These are phyloP conservation scores for Penicillium arizonense DNA, from an alignment of 495 filamentous ascomycete genomes.

Conservation along the genomic window DNA sequence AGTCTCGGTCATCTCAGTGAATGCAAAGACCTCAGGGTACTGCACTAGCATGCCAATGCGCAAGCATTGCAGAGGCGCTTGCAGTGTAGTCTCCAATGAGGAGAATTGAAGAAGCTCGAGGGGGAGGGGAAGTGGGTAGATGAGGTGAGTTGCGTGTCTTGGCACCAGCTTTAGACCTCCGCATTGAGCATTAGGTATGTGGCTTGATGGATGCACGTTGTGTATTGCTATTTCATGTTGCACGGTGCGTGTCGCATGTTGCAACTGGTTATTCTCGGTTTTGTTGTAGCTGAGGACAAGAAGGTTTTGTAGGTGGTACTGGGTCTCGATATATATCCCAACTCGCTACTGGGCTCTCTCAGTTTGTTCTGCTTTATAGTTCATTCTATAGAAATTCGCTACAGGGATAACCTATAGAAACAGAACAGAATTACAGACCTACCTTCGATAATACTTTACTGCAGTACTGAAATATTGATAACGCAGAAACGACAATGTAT, in stretches of 20 bases:
- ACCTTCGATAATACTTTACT: neutral
- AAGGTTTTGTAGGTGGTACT: no score
- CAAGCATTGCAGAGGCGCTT: neutral
- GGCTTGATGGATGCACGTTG: neutral
- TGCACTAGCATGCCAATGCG: conserved; percentile 4
- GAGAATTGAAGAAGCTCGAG: neutral
- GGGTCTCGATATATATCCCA: no score
- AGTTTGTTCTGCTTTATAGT: no score
- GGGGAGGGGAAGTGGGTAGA: conserved; percentile 20
- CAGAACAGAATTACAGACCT: neutral
- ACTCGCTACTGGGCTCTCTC: no score
- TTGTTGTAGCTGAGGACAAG: no score
- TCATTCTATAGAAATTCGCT: no score
- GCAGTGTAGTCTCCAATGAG: conserved; percentile 1
- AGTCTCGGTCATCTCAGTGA: conserved; percentile 11
- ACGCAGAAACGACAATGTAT: conserved; percentile 39
- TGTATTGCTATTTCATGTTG: neutral
- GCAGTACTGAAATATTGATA: conserved; percentile 3
- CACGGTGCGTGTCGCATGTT: neutral
- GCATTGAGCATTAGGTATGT: conserved; percentile 1
- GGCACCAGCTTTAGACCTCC: conserved; percentile 6
- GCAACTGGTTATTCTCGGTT: neutral
- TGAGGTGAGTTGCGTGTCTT: conserved; percentile 18
- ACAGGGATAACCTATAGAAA: no score
- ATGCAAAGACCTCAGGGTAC: neutral